Conservation (phyloP, 2,329 filamentous ascomycete genomes). For the Pseudogymnoascus sp. region DNA sequence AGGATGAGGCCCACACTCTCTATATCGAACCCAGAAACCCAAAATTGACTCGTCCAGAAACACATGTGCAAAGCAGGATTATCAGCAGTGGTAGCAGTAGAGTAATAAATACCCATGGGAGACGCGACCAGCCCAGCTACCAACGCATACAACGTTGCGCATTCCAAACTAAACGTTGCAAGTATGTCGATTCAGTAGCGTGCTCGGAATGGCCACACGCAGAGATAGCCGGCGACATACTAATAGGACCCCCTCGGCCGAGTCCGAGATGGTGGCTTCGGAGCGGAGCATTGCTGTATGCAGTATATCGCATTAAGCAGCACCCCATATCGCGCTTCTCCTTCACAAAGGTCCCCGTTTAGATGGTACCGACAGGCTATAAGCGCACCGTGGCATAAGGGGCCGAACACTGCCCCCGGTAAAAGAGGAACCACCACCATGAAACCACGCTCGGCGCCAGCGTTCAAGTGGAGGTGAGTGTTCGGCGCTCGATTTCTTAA, state of each 20-base stretch:
- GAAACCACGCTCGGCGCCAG: neutral
- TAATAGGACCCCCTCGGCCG: slow-evolving; percentile 38
- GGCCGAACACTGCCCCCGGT: neutral
- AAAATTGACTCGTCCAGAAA: neutral
- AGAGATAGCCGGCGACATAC: slow-evolving; percentile 5
- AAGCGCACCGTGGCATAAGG: neutral
- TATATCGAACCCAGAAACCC: slow-evolving; percentile 5
- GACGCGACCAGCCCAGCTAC: slow-evolving; percentile 44
- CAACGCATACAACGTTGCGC: slow-evolving; percentile 19
- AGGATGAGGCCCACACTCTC: neutral
- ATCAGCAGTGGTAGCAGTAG: slow-evolving; percentile 2
- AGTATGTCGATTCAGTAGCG: slow-evolving; percentile 22
- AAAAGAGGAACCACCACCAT: neutral
- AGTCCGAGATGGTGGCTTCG: slow-evolving; percentile 50
- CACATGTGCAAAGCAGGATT: neutral
- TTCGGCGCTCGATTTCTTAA: neutral
- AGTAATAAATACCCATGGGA: slow-evolving; percentile 24
- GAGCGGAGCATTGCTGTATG: slow-evolving; percentile 39
- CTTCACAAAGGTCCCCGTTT: slow-evolving; percentile 40
- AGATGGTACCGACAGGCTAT: neutral
- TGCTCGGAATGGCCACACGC: slow-evolving; percentile 18
- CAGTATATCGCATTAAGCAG: slow-evolving; percentile 21
- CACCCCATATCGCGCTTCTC: slow-evolving; percentile 51
- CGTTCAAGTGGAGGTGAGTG: neutral
- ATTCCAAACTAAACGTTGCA: slow-evolving; percentile 15